Conservation (phyloP, 1,139 yeast species). For the Pneumocystis jirovecii region DNA sequence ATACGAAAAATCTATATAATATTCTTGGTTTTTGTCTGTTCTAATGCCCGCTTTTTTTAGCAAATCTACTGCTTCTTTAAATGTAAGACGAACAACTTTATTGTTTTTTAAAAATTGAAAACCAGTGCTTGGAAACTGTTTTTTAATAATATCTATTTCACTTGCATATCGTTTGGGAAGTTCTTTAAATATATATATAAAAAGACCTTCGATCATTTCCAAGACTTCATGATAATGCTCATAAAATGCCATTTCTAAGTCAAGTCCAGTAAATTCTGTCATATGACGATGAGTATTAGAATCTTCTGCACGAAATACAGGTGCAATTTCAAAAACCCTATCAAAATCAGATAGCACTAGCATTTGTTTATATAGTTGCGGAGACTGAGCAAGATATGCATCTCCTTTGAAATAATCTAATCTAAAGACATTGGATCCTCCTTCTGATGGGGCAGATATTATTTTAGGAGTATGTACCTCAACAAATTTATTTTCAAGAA, state of each 20-base stretch:
- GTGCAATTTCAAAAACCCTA: slow-evolving; percentile 87
- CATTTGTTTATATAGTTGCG: slow-evolving; percentile 95
- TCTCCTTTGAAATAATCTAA: slow-evolving; percentile 81
- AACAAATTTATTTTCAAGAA: slow-evolving; percentile 49
- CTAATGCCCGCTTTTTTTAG: slow-evolving; percentile 67
- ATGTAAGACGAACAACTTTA: slow-evolving; percentile 80
- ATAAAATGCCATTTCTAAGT: slow-evolving; percentile 94
- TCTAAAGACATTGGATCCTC: slow-evolving; percentile 93
- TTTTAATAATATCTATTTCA: slow-evolving; percentile 82
- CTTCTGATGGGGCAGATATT: slow-evolving; percentile 91
- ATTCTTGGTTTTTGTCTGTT: slow-evolving; percentile 61
- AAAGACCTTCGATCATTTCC: slow-evolving; percentile 68
- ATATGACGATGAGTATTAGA: slow-evolving; percentile 97
- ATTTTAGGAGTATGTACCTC: slow-evolving; percentile 95
- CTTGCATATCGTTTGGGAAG: slow-evolving; percentile 61
- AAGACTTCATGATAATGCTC: slow-evolving; percentile 94
- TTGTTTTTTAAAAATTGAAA: slow-evolving; percentile 84
- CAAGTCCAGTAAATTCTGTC: slow-evolving; percentile 97
- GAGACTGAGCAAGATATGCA: slow-evolving; percentile 93
- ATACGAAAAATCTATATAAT: slow-evolving; percentile 1
- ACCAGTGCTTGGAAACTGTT: slow-evolving; percentile 82
- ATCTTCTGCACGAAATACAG: slow-evolving; percentile 97
- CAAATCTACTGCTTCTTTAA: slow-evolving; percentile 79
- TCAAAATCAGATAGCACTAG: slow-evolving; percentile 96
- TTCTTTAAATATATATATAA: slow-evolving; percentile 74